phyloP scores from a whole-genome alignment of 768 basidiomycete species.

The Daedalea quercina region DNA sequence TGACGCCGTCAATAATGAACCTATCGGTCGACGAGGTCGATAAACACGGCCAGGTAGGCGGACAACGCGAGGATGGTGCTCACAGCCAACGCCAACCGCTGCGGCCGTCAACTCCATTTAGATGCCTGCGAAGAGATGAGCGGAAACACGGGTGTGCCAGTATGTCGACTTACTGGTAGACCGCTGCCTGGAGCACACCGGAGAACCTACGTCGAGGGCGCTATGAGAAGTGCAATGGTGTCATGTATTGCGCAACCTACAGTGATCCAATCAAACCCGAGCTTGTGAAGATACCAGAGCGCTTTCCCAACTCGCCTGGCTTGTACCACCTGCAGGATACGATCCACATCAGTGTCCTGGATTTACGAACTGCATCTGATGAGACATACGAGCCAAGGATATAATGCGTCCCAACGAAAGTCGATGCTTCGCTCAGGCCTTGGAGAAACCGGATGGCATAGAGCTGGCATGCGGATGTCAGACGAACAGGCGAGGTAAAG shows the following conservation, averaged over 20 bases:
- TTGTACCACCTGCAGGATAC: slow-evolving; percentile 57
- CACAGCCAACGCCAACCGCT: slow-evolving; percentile 69
- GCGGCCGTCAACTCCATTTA: slow-evolving; percentile 44
- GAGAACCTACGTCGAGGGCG: slow-evolving; percentile 40
- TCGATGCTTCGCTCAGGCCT: slow-evolving; percentile 67
- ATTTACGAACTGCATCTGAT: not conserved
- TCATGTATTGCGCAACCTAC: slow-evolving; percentile 26
- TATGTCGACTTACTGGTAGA: slow-evolving; percentile 40
- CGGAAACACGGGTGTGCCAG: not conserved
- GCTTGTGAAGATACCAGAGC: slow-evolving; percentile 66
- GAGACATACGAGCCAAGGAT: slow-evolving; percentile 59
- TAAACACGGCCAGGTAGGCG: not conserved
- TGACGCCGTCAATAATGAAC: slow-evolving; percentile 66
- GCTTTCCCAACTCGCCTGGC: slow-evolving; percentile 60
- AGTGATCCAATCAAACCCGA: slow-evolving; percentile 56
- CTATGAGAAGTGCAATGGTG: not conserved
- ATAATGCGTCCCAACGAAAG: slow-evolving; percentile 71
- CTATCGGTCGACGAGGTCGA: slow-evolving; percentile 24
- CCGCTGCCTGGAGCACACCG: slow-evolving; percentile 55
- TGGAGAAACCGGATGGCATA: slow-evolving; percentile 70
- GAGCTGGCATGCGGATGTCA: slow-evolving; percentile 30
- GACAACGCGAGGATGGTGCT: slow-evolving; percentile 12
- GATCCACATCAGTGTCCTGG: not conserved
- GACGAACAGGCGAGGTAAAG: not conserved
- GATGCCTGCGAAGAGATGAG: slow-evolving; percentile 29